A percentile compares a stretch with the other conserved stretches of the same genome.
Evolutionary conservation across 1,284 basidiomycete genomes (phyloP).

Genomic region (Ganoderma leucocontextum): DNA sequence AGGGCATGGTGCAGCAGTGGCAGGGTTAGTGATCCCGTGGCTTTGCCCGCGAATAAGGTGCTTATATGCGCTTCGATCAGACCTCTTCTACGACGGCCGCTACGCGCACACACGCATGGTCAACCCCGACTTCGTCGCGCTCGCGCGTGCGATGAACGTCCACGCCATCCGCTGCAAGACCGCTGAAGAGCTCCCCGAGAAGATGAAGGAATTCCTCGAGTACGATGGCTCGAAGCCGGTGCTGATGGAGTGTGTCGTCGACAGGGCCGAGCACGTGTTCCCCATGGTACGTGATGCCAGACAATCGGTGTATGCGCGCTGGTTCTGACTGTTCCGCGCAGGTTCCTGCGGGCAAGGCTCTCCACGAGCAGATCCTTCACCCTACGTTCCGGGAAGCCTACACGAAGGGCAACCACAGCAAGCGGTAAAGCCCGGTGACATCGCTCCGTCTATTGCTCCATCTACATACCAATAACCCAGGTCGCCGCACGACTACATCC

Average conservation of each 20-base stretch:
- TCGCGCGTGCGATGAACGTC: conserved; percentile 91
- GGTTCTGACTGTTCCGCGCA: conserved; percentile 41
- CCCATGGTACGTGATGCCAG: conserved; percentile 74
- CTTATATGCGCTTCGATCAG: conserved; percentile 46
- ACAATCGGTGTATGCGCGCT: conserved; percentile 7
- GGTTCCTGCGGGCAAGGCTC: conserved; percentile 90
- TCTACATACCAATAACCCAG: background rate
- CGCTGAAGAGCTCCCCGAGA: conserved; percentile 83
- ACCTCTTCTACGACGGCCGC: conserved; percentile 94
- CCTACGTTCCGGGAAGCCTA: conserved; percentile 39
- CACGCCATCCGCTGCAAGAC: conserved; percentile 85
- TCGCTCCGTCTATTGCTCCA: background rate
- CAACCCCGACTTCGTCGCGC: conserved; percentile 93
- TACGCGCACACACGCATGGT: conserved; percentile 96
- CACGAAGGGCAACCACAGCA: conserved; percentile 23
- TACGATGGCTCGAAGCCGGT: conserved; percentile 90
- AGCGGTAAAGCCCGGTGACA: conserved; percentile 32
- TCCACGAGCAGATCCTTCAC: conserved; percentile 88
- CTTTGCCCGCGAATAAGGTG: background rate
- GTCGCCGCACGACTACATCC: background rate
- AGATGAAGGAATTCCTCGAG: conserved; percentile 99
- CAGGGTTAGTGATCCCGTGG: conserved; percentile 66
- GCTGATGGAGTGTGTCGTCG: conserved; percentile 90
- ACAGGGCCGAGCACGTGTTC: conserved; percentile 93
- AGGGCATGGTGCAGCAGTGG: conserved; percentile 99